These are phyloP conservation scores for Nymphaea thermarum DNA, from an alignment of 164 flowering plant genomes.

Conservation along the genomic window DNA sequence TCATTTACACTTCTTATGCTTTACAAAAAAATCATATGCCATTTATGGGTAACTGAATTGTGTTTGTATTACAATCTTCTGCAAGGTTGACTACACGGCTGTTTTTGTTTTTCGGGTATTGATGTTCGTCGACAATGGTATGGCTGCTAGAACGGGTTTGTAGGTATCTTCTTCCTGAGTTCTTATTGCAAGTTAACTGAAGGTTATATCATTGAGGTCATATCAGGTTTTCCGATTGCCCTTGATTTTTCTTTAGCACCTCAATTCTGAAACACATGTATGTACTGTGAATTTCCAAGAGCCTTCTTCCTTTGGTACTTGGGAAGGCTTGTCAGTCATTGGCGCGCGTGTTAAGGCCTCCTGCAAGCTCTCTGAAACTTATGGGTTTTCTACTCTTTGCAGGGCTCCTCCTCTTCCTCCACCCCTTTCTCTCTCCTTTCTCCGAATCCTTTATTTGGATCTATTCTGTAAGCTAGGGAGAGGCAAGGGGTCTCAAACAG, in stretches of 20 bases:
- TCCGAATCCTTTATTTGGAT: neutral
- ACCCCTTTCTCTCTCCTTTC: neutral
- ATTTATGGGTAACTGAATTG: neutral
- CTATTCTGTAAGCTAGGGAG: too few species aligned
- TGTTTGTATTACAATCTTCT: conserved; percentile 1
- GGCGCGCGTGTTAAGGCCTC: neutral
- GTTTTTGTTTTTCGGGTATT: conserved; percentile 83
- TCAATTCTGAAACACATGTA: too few species aligned
- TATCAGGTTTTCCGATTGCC: too few species aligned
- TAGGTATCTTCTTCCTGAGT: conserved; percentile 22
- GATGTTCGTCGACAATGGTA: conserved; percentile 94
- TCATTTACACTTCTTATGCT: neutral
- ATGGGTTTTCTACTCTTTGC: too few species aligned
- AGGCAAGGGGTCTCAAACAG: neutral
- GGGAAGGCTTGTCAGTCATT: neutral
- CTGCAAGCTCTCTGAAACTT: neutral
- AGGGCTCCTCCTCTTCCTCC: neutral
- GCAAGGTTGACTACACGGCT: conserved; percentile 84
- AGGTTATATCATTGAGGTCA: too few species aligned
- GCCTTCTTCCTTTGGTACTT: neutral
- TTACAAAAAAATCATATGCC: neutral
- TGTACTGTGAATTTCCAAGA: too few species aligned
- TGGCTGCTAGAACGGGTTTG: conserved; percentile 98
- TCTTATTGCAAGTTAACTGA: neutral
- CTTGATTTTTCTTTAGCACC: too few species aligned